Conservation (phyloP, 495 filamentous ascomycete genomes). For the Hyaloscypha hepaticicola region DNA sequence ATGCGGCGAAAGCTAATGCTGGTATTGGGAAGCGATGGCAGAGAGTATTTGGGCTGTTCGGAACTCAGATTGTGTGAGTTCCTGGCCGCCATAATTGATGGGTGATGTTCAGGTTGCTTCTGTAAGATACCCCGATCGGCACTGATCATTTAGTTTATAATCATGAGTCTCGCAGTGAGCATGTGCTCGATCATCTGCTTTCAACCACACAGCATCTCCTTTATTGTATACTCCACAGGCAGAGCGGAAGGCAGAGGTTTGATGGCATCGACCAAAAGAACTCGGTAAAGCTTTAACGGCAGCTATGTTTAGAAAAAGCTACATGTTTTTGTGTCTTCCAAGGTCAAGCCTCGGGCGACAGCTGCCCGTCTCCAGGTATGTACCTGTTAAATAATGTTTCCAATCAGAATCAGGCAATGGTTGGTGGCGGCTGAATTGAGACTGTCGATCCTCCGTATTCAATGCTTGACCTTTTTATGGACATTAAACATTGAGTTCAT, state of each 20-base stretch:
- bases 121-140: not conserved
- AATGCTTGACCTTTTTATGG: not conserved
- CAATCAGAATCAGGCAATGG: not conserved
- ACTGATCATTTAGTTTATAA: no score
- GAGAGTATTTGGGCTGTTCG: conserved; percentile 54
- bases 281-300: not conserved
- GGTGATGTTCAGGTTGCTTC: not conserved
- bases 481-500: not conserved
- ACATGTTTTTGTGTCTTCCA: not conserved
- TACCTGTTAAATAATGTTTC: not conserved
- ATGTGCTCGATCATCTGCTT: no score
- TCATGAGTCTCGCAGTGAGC: no score
- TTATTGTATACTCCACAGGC: conserved; percentile 34
- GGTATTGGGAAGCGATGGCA: conserved; percentile 43
- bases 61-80: conserved; percentile 46
- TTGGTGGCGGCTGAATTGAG: not conserved
- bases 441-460: not conserved
- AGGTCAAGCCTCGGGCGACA: not conserved
- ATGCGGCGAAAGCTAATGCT: conserved; percentile 34
- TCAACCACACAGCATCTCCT: conserved; percentile 30
- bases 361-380: no score
- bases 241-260: not conserved
- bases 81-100: not conserved
- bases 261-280: not conserved
- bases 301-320: not conserved